Conservation (phyloP, 129 eudicot species). For the Ambrosia trifida region DNA sequence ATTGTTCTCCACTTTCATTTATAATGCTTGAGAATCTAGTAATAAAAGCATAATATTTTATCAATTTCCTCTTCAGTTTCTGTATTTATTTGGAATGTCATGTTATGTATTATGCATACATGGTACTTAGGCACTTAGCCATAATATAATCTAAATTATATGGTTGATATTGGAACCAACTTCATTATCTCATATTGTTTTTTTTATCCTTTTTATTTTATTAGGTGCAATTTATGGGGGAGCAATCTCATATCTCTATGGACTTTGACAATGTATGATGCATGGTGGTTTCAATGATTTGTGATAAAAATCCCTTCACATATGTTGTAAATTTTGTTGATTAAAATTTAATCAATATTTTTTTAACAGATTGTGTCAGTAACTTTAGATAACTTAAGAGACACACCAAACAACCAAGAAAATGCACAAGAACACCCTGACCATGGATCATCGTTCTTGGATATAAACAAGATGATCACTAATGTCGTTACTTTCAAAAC, state of each 20-base stretch:
- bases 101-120: slow-evolving; percentile 10
- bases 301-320: slow-evolving; percentile 15
- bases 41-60: neutral
- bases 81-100: slow-evolving; percentile 16
- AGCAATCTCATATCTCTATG: slow-evolving; percentile 81
- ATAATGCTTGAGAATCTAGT: slow-evolving; percentile 16
- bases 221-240: slow-evolving; percentile 79
- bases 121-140: neutral
- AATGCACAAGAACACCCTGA: slow-evolving; percentile 34
- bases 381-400: slow-evolving; percentile 79
- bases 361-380: slow-evolving; percentile 68
- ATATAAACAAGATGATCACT: slow-evolving; percentile 36
- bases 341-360: slow-evolving; percentile 24
- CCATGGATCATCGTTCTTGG: slow-evolving; percentile 30
- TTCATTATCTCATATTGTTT: slow-evolving; percentile 18
- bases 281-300: slow-evolving; percentile 15
- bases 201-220: neutral
- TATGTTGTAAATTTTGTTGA: neutral
- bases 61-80: slow-evolving; percentile 15
- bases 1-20: neutral
- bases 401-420: slow-evolving; percentile 37
- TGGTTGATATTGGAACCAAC: slow-evolving; percentile 6
- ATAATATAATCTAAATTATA: neutral
- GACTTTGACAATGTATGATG: slow-evolving; percentile 75
- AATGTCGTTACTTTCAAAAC: slow-evolving; percentile 20